Evolutionary conservation across 1,284 basidiomycete genomes (phyloP), one percentile per base, ranked within the genome.

Genomic region (Sporisorium sorghi): DNA sequence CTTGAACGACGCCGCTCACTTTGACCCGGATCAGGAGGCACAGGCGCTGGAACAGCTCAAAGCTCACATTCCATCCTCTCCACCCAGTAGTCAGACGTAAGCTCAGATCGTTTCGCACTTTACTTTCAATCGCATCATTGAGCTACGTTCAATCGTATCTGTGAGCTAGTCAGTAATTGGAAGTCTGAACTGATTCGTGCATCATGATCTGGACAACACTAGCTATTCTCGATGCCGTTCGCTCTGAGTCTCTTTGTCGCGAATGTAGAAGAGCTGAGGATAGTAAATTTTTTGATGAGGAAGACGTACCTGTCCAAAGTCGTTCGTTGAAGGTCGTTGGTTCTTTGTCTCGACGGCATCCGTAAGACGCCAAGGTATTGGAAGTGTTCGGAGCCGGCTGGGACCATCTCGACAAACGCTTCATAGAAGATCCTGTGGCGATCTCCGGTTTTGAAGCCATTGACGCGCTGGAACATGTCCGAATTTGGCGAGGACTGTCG

Each of bases 1-100:
- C 49, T 52, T 59, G 48, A 58, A 52, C 32, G 57, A 59, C 37
- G 57, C 57, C 12, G 32, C 57, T 19, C 42, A 59, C 19, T n/a
- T 59, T 23, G 57, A 59, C 51, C 40, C 57, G 1, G 11, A 21
- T 15, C 12, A 12, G 11, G 19, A 9, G 33, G 4, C 8, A 37
- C 19, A 7, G 9, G 15, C 15, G 44, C 1, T 19, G 12, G 26
- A 2, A 10, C 12, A 1, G 37, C 3, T 10, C 37, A 9, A 19
- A 1, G 37, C 37, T 1, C 1, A 40, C 6, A 1, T 3, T 40
- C 10, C 24, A 17, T 46, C 14, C 24, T 19, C n/a, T 40, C 8
- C 3, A 3, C 10, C 9, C 37, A 9, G 19, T 19, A 10, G 37
- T 19, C 37, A 40, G n/a, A 19, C 15, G n/a, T 40, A 19, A 19